Base-by-base conservation (phyloP, 306 rosid species). In the Purshia tridentata region DNA sequence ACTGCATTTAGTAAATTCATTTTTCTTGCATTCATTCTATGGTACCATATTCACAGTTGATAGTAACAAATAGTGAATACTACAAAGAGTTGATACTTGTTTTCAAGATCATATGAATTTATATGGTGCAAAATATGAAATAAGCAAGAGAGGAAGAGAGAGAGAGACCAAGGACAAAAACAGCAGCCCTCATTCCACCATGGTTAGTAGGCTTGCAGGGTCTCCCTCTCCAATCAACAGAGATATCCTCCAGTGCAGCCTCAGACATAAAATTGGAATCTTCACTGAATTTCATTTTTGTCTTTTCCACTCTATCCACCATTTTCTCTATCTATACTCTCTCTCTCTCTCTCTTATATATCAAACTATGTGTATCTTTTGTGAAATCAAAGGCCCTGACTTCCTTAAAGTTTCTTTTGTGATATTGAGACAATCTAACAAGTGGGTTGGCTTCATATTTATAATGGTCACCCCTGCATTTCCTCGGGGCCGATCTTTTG, bases 141-240 rank as follows among this genome's bases (percentile, higher is more conserved):
- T 4, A 22, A 11, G 29, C 41, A 58, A 13, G 18, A 59, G 42
- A 13, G 9, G 35, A 7, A 51, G 53, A 70, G n/a, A 80, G 71
- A 81, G 55, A 70, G 47, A 72, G 58, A 88, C 92, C 92, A 13
- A 88, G 90, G 65, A 88, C 88, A 81, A 85, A 88, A 70, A 67
- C 63, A 76, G 90, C 92, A 54, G 92, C 85, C 46, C 39, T 69
- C 89, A 85, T 88, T 85, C 92, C 92, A 69, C 89, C 92, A 79
- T 83, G 86, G 37, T 83, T 81, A 55, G 60, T n/a, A 15, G 72
- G 70, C 47, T 77, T 81, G 76, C 85, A 81, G 70, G 82, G 83
- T 70, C 83, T 83, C 76, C 92, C 86, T 79, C 85, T 81, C 89
- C 92, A 88, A 77, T 85, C 89, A 50, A 77, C 88, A 69, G 78